phyloP scores from a whole-genome alignment of 345 rosid genomes.

The Rhodamnia argentea region DNA sequence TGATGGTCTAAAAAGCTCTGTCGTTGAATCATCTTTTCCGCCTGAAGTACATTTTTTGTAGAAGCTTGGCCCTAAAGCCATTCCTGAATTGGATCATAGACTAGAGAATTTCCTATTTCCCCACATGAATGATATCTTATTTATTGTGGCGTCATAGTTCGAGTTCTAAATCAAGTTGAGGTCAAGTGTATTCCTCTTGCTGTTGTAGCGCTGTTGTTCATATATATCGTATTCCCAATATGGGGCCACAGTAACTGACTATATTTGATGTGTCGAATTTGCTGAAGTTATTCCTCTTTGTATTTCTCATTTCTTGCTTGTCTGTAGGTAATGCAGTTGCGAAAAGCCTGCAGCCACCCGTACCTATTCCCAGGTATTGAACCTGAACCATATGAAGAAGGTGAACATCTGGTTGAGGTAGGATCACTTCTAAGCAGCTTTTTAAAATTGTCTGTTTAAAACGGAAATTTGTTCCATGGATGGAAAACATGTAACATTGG shows the following conservation, averaged over 20 bases:
- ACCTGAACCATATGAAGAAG: slow-evolving; percentile 90
- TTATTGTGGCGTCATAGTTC: not conserved
- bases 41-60: too few species aligned
- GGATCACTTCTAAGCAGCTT: not conserved
- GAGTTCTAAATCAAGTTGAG: not conserved
- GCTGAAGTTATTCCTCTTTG: not conserved
- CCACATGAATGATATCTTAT: not conserved
- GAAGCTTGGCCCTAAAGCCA: not conserved
- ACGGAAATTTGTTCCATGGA: not conserved
- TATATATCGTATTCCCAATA: not conserved
- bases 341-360: slow-evolving; percentile 95
- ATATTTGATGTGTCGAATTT: not conserved
- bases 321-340: slow-evolving; percentile 66
- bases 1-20: not conserved
- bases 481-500: not conserved
- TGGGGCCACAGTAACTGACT: not conserved
- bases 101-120: not conserved
- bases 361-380: slow-evolving; percentile 92
- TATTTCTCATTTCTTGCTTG: not conserved
- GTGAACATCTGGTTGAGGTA: slow-evolving; percentile 92
- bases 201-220: not conserved
- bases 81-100: not conserved
- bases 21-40: too few species aligned
- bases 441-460: not conserved
- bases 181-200: not conserved